Evolutionary conservation across 345 rosid genomes (phyloP), one percentile per base, ranked within the genome.

Genomic region (Raphanus sativus): DNA sequence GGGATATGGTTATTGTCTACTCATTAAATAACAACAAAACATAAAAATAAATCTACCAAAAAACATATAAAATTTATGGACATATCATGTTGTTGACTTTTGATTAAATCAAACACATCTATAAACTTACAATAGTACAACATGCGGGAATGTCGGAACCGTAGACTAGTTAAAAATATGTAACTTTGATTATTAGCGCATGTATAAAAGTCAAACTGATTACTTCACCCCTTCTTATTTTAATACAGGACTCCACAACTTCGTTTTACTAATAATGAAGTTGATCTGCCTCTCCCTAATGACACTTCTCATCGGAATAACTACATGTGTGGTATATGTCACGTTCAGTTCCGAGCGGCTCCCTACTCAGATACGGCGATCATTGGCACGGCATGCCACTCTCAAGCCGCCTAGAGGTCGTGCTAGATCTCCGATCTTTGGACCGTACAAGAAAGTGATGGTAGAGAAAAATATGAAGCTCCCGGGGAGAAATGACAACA

Each of bases 391-490:
- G 36, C 17, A 66, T 61, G 71, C 26, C 13, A 40, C 48, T 79
- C 21, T 74, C 78, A 12, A 66, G n/a, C 74, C 68, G 24, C 55
- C 55, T 50, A 50, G 21, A 50, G 96, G 98, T 13, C 77, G 90
- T 55, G 94, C 88, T 21, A 90, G 87, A 28, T 82, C 87, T 65
- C 84, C 88, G 15, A 91, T 87, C 26, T 17, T 50, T 50, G 7
- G 89, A 86, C 74, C 96, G 1, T 93, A 85, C 75, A 74, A 86
- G 42, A 89, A 89, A 82, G 63, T 1, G 97, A 88, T 36, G 86
- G 97, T 77, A 81, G 77, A 50, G 17, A 50, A 50, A 50, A 50
- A 50, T n/a, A 50, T n/a, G 81, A 75, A 90, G 29, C 73, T 91
- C 2, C 90, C 94, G 0, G 88, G 91, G 21, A 86, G 78, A 3